Conservation (phyloP, 371 early-diverging fungal species). For the Mucor plumbeus region DNA sequence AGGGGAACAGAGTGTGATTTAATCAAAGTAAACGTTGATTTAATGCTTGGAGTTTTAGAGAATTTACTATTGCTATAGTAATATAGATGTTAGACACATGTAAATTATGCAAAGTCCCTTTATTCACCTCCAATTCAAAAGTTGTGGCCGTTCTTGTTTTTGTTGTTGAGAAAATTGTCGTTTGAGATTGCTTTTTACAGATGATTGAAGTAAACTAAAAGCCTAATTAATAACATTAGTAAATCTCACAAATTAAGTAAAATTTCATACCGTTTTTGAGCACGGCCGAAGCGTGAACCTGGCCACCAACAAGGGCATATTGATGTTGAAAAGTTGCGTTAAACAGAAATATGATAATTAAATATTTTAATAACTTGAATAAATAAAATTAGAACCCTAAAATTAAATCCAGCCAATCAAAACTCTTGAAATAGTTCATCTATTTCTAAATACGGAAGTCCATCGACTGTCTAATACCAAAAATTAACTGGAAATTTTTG, state of each 20-base stretch:
- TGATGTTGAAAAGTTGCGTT: background rate
- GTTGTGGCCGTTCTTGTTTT: background rate
- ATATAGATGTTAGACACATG: background rate
- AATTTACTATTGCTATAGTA: background rate
- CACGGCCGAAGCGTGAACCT: constrained; percentile 24
- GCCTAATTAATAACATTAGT: background rate
- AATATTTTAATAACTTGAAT: no score
- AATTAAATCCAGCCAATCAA: no score
- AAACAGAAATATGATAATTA: no score
- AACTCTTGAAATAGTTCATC: no score
- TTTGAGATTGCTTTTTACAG: background rate
- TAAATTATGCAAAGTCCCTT: background rate
- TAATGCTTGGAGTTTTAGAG: background rate
- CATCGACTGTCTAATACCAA: no score
- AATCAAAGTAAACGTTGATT: background rate
- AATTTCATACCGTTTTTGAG: constrained; percentile 11
- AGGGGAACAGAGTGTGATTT: constrained; percentile 13
- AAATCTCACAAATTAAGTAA: background rate
- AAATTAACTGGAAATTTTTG: no score
- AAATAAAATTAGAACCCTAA: no score
- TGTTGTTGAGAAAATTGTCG: constrained; percentile 5
- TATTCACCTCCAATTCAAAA: background rate
- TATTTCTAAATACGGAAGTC: no score
- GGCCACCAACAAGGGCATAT: constrained; percentile 25
- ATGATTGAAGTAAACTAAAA: background rate